A percentile compares a stretch with the other conserved stretches of the same genome.
phyloP scores from a whole-genome alignment of 2,329 filamentous ascomycete species.

The Fusarium falciforme region DNA sequence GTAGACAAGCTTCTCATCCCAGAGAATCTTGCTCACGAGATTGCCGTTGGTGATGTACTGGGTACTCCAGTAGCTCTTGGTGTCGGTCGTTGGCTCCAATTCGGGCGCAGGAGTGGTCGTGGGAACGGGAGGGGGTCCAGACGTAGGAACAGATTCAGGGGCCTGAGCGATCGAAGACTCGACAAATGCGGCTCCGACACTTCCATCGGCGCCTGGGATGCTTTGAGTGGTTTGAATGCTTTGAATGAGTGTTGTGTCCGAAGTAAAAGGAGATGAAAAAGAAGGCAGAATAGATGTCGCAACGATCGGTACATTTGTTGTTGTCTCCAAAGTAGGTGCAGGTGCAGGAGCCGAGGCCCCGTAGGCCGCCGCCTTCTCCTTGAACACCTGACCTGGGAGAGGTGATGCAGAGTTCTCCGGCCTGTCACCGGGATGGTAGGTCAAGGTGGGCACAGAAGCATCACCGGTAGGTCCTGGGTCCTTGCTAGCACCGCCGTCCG shows the following conservation, averaged over 20 bases:
- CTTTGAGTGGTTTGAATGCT: slow-evolving; percentile 8
- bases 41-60: slow-evolving; percentile 63
- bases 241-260: slow-evolving; percentile 17
- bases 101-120: slow-evolving; percentile 45
- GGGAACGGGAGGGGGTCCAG: background rate
- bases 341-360: slow-evolving; percentile 31
- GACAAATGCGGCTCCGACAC: slow-evolving; percentile 18
- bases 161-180: slow-evolving; percentile 20
- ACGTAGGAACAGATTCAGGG: slow-evolving; percentile 2
- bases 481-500: slow-evolving; percentile 16
- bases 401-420: slow-evolving; percentile 48
- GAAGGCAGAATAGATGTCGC: slow-evolving; percentile 11
- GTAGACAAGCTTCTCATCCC: slow-evolving; percentile 66
- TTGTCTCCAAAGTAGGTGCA: slow-evolving; percentile 18
- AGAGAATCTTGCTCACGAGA: slow-evolving; percentile 66
- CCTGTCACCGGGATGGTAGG: slow-evolving; percentile 51
- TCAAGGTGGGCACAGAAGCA: slow-evolving; percentile 42
- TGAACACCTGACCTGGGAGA: slow-evolving; percentile 58
- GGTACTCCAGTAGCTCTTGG: slow-evolving; percentile 59
- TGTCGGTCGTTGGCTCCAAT: slow-evolving; percentile 42
- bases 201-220: slow-evolving; percentile 16
- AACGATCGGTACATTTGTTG: slow-evolving; percentile 14
- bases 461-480: slow-evolving; percentile 16
- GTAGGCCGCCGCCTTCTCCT: slow-evolving; percentile 44
- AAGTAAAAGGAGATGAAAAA: slow-evolving; percentile 5